Conservation (phyloP, 208 protist genomes). For the Trypanosoma cruzi region DNA sequence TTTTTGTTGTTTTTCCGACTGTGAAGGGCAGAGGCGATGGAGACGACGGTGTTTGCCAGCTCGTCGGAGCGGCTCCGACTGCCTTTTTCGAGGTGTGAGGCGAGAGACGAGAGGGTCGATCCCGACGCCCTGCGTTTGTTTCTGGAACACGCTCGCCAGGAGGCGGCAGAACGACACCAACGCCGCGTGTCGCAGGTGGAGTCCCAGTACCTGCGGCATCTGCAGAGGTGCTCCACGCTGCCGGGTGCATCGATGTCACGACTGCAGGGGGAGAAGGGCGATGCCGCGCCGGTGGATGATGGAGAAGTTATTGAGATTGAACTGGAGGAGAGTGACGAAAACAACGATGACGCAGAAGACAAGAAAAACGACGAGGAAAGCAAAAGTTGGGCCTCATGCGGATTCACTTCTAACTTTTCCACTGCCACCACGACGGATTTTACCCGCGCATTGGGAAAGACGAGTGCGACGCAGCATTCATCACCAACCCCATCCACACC, state of each 20-base stretch:
- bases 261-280: not conserved
- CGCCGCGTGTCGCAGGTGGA: slow-evolving; percentile 11
- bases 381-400: not conserved
- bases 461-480: not conserved
- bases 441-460: not conserved
- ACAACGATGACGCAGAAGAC: not conserved
- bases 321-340: slow-evolving; percentile 18
- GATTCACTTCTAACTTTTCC: not conserved
- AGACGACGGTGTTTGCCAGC: not conserved
- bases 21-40: not conserved
- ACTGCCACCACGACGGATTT: not conserved
- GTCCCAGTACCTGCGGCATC: slow-evolving; percentile 9
- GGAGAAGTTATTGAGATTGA: slow-evolving; percentile 23
- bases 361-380: not conserved
- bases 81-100: not conserved
- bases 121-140: slow-evolving; percentile 6
- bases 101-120: not conserved
- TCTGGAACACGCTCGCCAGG: slow-evolving; percentile 15
- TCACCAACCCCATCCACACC: not conserved
- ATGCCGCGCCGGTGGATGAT: not conserved
- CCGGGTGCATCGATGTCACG: not conserved
- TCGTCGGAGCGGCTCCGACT: not conserved
- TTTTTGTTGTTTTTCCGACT: no score
- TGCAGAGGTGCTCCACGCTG: not conserved
- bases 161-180: slow-evolving; percentile 8